These are phyloP conservation scores for Chytriomyces confervae DNA, from an alignment of 192 early-diverging fungal species.

Conservation along the genomic window DNA sequence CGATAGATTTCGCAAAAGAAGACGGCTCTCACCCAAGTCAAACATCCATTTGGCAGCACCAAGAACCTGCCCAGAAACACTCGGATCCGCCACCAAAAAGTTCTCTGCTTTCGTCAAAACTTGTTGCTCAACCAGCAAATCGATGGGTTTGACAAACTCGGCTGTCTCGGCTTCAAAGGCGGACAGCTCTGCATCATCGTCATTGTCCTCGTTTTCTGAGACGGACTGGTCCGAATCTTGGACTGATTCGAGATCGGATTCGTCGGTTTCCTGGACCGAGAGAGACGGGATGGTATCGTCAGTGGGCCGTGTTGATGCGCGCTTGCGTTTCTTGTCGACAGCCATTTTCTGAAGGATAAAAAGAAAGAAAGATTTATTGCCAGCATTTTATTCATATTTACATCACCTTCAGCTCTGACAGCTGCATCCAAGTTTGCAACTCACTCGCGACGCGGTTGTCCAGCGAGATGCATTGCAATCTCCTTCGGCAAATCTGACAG, in stretches of 20 bases:
- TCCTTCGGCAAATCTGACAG: too few relatives aligned
- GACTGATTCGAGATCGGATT: slow-evolving; percentile 1
- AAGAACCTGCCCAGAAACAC: slow-evolving; percentile 1
- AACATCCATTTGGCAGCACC: slow-evolving; percentile 37
- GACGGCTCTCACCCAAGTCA: slow-evolving; percentile 24
- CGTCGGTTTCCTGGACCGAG: not conserved
- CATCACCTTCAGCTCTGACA: too few relatives aligned
- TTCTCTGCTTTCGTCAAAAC: slow-evolving; percentile 10
- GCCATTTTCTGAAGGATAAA: not conserved
- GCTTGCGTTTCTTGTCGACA: slow-evolving; percentile 1
- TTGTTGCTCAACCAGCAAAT: not conserved
- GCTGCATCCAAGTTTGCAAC: too few relatives aligned
- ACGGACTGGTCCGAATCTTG: not conserved
- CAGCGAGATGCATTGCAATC: too few relatives aligned
- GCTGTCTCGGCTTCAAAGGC: not conserved
- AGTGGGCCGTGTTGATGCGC: not conserved
- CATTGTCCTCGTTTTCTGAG: not conserved
- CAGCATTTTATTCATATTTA: not conserved
- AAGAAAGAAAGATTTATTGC: not conserved
- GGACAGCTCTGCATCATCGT: not conserved
- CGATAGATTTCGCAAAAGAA: not conserved
- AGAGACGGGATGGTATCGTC: too few relatives aligned
- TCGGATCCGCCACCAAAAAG: slow-evolving; percentile 20
- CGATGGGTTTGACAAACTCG: slow-evolving; percentile 2
- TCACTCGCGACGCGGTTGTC: too few relatives aligned